phyloP scores from a whole-genome alignment of 306 rosid species.

The Gynostemma pentaphyllum region DNA sequence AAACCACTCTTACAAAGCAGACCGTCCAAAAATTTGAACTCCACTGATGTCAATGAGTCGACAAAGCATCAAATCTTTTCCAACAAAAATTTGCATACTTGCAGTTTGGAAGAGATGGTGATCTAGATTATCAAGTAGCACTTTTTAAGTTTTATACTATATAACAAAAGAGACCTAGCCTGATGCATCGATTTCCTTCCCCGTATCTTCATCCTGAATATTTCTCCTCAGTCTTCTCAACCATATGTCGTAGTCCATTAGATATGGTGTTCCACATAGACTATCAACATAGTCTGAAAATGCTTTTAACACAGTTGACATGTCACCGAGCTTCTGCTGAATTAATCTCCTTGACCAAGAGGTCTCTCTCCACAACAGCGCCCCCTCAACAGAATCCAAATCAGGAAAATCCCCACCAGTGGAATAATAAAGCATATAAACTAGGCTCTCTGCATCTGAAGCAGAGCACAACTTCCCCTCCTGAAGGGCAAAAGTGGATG shows the following conservation, averaged over 20 bases:
- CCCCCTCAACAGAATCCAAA: conserved; percentile 91
- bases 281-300: conserved; percentile 95
- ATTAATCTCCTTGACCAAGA: conserved; percentile 88
- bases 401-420: conserved; percentile 74
- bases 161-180: conserved; percentile 25
- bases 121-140: neutral
- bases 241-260: conserved; percentile 88
- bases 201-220: conserved; percentile 61
- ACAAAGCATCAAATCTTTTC: neutral
- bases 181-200: conserved; percentile 62
- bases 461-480: conserved; percentile 94
- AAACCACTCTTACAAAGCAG: neutral
- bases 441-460: conserved; percentile 95
- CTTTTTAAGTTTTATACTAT: neutral
- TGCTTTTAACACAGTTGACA: conserved; percentile 81
- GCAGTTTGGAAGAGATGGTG: neutral
- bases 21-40: neutral
- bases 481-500: conserved; percentile 87
- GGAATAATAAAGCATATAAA: conserved; percentile 80
- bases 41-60: neutral
- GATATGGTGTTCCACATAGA: conserved; percentile 95
- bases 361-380: conserved; percentile 86
- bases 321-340: conserved; percentile 91
- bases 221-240: conserved; percentile 77
- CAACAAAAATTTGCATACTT: neutral